Evolutionary conservation across 2,329 filamentous ascomycete species (phyloP).

Genomic region (Rhynchosporium graminicola): DNA sequence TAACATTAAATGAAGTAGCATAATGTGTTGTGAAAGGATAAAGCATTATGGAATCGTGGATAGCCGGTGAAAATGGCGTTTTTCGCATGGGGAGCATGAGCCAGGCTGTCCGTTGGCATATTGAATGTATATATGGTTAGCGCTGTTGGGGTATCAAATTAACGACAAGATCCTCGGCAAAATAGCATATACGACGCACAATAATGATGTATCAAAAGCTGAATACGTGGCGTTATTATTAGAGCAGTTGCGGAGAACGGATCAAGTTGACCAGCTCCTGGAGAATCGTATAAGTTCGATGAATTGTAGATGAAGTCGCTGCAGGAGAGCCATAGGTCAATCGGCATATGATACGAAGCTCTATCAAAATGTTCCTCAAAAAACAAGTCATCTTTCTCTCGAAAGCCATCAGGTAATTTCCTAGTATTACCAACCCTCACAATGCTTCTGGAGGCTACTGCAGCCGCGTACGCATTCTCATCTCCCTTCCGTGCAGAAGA

Average conservation of each 20-base stretch:
- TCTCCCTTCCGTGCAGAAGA: neutral
- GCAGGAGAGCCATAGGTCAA: neutral
- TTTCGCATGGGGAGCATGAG: conserved; percentile 27
- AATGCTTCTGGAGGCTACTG: neutral
- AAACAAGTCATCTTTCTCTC: neutral
- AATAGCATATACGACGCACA: neutral
- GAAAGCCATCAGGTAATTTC: neutral
- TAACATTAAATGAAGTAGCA: neutral
- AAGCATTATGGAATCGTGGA: conserved; percentile 23
- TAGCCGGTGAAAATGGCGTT: conserved; percentile 14
- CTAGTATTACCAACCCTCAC: neutral
- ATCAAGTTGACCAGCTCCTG: conserved; percentile 9
- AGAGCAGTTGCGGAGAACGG: conserved; percentile 20
- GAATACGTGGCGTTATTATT: conserved; percentile 7
- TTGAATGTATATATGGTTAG: conserved; percentile 7
- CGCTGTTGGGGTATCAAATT: neutral
- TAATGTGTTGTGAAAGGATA: conserved; percentile 6
- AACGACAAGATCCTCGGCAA: neutral
- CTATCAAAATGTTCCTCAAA: neutral
- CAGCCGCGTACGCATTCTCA: neutral
- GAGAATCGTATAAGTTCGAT: conserved; percentile 5
- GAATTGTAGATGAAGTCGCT: neutral
- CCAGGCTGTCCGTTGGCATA: conserved; percentile 17
- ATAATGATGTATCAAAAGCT: neutral
- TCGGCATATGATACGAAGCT: neutral